Conservation (phyloP, 2,329 filamentous ascomycete species). For the Epichloe baconii region DNA sequence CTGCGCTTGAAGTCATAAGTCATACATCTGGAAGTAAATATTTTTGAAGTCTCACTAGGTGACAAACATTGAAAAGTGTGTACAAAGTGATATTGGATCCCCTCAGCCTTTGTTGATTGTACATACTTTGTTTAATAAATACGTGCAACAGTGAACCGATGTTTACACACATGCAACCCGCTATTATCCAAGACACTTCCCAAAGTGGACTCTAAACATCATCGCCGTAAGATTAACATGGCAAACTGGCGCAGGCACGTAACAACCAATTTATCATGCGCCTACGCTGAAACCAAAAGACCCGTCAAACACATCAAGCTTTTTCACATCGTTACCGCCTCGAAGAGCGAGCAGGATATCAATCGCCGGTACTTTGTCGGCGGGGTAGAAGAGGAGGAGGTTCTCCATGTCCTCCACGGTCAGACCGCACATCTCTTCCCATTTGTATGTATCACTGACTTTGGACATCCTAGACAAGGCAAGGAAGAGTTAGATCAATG, state of each 20-base stretch:
- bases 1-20: too few relatives aligned
- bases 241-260: neutral
- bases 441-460: slow-evolving; percentile 75
- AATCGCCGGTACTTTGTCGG: slow-evolving; percentile 41
- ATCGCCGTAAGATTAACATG: neutral
- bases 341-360: slow-evolving; percentile 43
- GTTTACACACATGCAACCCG: too few relatives aligned
- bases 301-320: slow-evolving; percentile 44
- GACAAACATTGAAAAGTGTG: too few relatives aligned
- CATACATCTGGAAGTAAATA: too few relatives aligned
- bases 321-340: slow-evolving; percentile 27
- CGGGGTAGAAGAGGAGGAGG: slow-evolving; percentile 61
- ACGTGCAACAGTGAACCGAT: neutral
- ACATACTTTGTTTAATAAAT: too few relatives aligned
- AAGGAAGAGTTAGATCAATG: neutral
- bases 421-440: slow-evolving; percentile 75
- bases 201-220: too few relatives aligned
- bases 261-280: slow-evolving; percentile 10
- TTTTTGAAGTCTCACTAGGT: too few relatives aligned
- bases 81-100: too few relatives aligned
- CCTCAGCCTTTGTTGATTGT: too few relatives aligned
- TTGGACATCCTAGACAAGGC: slow-evolving; percentile 62
- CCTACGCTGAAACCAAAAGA: slow-evolving; percentile 47
- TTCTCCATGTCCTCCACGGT: slow-evolving; percentile 73
- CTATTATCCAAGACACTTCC: too few relatives aligned